Percentiles rank a stretch among this genome's conserved stretches.
phyloP scores from a whole-genome alignment of 2,329 filamentous ascomycete species.

The Colletotrichum sp. region DNA sequence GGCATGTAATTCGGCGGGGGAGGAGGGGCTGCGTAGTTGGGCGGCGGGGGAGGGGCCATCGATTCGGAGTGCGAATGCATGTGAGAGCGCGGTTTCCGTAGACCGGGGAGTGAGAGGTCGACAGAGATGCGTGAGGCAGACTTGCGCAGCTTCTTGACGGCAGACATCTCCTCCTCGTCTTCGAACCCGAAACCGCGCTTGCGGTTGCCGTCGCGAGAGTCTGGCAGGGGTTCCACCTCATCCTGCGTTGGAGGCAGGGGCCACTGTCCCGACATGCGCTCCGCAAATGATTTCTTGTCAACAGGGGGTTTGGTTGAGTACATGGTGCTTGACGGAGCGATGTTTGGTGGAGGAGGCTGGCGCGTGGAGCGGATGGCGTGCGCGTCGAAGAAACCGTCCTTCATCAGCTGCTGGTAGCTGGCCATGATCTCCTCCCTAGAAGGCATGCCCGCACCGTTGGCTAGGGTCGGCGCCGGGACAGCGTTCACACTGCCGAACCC shows the following conservation, averaged over 20 bases:
- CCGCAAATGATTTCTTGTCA: conserved; percentile 14
- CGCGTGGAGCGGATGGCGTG: conserved; percentile 64
- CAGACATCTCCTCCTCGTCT: conserved; percentile 34
- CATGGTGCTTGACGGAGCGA: conserved; percentile 10
- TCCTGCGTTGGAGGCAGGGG: conserved; percentile 23
- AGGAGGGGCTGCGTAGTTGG: conserved; percentile 10
- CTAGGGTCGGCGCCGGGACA: background rate
- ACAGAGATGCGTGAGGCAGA: conserved; percentile 48
- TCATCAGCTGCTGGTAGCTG: conserved; percentile 62
- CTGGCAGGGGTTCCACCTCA: conserved; percentile 13
- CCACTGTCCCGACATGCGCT: conserved; percentile 24
- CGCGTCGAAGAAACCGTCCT: conserved; percentile 62
- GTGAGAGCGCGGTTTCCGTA: conserved; percentile 32
- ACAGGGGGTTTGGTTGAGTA: conserved; percentile 12
- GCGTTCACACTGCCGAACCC: background rate
- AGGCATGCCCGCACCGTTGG: conserved; percentile 32
- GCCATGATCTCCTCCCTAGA: conserved; percentile 57
- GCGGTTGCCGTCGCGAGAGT: conserved; percentile 54
- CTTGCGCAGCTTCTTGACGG: conserved; percentile 58
- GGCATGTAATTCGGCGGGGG: background rate
- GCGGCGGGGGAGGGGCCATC: conserved; percentile 27
- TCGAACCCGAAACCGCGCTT: conserved; percentile 46
- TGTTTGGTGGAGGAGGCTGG: conserved; percentile 39
- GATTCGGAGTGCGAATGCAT: conserved; percentile 27
- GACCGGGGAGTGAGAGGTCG: conserved; percentile 38